Evolutionary conservation across 2,329 filamentous ascomycete genomes (phyloP), one percentile per base, ranked within the genome.

Genomic region (Phaeoacremonium minimum): DNA sequence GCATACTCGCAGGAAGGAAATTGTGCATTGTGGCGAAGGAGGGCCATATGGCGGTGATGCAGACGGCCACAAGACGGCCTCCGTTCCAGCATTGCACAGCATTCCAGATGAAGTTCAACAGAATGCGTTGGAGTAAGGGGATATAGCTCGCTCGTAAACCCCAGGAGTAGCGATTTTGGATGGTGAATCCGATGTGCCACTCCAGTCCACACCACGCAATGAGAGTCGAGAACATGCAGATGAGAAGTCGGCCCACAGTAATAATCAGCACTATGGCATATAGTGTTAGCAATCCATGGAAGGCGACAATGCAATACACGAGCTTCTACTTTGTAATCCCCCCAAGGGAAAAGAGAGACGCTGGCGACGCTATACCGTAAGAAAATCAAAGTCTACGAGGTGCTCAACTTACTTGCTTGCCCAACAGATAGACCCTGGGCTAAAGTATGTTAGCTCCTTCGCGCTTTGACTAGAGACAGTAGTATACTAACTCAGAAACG

Each of bases 191-290:
- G 38, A 73, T 64, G 44, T 73, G 69, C 67, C 67, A 73, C 28
- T 58, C 61, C 5, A 71, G 36, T 11, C 69, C 69, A 15, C 61
- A 64, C 65, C 66, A 70, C 7, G 63, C 67, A 16, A 71, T 63
- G 5, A 70, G 43, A 9, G 57, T 57, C 1, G 67, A 59, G 42
- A 71, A 71, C 7, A 61, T 32, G 4, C 56, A 56, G 34, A 70
- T 62, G 5, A 71, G 48, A 0, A 66, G 42, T 5, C 63, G 57
- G 6, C 61, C 62, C 6, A 73, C 35, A 14, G 70, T 51, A 18
- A 72, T 71, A 37, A 71, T 58, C n/a, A 57, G 46, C 61, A 73
- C n/a, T 68, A n/a, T n/a, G n/a, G n/a, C n/a, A n/a, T n/a, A n/a
- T n/a, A n/a, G n/a, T n/a, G n/a, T n/a, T n/a, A n/a, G n/a, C n/a